Percentiles rank a stretch among this genome's conserved stretches.
These are phyloP conservation scores for Flagelloscypha sp. DNA, from an alignment of 768 basidiomycete genomes.

Conservation along the genomic window DNA sequence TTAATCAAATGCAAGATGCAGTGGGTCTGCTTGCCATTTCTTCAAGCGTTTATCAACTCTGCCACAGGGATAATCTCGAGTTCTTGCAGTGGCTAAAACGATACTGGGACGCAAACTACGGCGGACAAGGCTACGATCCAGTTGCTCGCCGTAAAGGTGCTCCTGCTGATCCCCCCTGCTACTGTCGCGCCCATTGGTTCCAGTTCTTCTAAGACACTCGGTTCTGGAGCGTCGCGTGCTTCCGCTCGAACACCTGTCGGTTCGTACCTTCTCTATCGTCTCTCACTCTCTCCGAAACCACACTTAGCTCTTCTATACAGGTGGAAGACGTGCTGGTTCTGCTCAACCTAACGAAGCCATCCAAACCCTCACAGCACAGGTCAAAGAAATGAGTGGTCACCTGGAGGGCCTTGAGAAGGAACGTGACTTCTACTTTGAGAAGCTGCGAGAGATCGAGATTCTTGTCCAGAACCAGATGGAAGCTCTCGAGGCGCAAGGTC, in stretches of 20 bases:
- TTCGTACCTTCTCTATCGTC: too few relatives aligned
- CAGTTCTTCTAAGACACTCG: conserved; percentile 22
- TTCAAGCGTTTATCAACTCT: conserved; percentile 3
- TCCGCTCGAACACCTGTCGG: conserved; percentile 69
- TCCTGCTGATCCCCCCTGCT: conserved; percentile 66
- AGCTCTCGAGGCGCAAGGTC: conserved; percentile 43
- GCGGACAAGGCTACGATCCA: conserved; percentile 82
- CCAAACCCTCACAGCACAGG: conserved; percentile 61
- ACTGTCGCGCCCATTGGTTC: conserved; percentile 63
- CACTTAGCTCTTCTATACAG: too few relatives aligned
- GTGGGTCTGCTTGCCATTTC: conserved; percentile 37
- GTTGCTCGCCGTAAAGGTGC: conserved; percentile 73
- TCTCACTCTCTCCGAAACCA: too few relatives aligned
- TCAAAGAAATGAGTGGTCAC: conserved; percentile 73
- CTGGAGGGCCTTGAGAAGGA: conserved; percentile 94
- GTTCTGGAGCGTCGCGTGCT: conserved; percentile 31
- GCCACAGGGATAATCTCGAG: conserved; percentile 85
- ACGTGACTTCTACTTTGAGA: conserved; percentile 96
- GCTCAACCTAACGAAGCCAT: conserved; percentile 62
- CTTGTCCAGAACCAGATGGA: conserved; percentile 78
- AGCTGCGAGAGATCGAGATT: conserved; percentile 95
- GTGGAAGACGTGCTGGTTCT: conserved; percentile 59
- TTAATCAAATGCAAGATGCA: conserved; percentile 99
- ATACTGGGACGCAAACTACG: conserved; percentile 91
- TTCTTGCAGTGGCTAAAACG: conserved; percentile 97